Conservation (phyloP, 805 yeast species). For the Sugiyamaella valdiviana region DNA sequence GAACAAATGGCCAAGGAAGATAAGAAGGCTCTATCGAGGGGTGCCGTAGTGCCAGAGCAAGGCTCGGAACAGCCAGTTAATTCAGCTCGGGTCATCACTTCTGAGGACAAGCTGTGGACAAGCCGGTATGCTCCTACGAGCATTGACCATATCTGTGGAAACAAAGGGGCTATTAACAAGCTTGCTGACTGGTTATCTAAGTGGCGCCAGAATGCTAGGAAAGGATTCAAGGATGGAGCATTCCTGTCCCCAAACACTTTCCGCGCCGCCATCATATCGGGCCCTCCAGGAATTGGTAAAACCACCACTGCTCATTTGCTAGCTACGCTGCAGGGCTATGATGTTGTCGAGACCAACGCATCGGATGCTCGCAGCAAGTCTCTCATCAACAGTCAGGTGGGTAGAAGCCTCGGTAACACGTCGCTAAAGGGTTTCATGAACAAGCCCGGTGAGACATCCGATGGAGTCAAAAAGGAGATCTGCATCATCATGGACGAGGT, state of each 20-base stretch:
- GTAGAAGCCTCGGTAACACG: slow-evolving; percentile 68
- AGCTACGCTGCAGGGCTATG: slow-evolving; percentile 72
- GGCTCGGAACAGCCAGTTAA: neutral
- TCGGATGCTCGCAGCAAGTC: slow-evolving; percentile 82
- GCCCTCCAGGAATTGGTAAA: slow-evolving; percentile 94
- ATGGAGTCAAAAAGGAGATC: slow-evolving; percentile 45
- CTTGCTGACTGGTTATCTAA: slow-evolving; percentile 66
- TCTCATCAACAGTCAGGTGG: slow-evolving; percentile 60
- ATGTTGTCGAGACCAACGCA: slow-evolving; percentile 82
- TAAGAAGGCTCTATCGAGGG: slow-evolving; percentile 17
- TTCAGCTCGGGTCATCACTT: neutral
- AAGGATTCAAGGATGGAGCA: slow-evolving; percentile 48
- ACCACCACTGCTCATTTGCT: slow-evolving; percentile 85
- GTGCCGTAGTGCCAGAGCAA: neutral
- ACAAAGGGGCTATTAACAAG: slow-evolving; percentile 64
- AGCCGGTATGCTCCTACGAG: slow-evolving; percentile 82
- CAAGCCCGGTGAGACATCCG: slow-evolving; percentile 17
- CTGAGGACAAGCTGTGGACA: slow-evolving; percentile 68
- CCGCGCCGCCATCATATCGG: slow-evolving; percentile 82
- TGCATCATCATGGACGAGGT: slow-evolving; percentile 97
- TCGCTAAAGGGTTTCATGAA: slow-evolving; percentile 73
- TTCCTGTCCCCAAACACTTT: slow-evolving; percentile 61
- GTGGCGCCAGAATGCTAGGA: slow-evolving; percentile 60
- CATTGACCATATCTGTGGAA: slow-evolving; percentile 80
- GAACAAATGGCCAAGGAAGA: slow-evolving; percentile 40